A percentile compares a stretch with the other conserved stretches of the same genome.
Conservation (phyloP, 78 protist species). For the Guillardia theta region DNA sequence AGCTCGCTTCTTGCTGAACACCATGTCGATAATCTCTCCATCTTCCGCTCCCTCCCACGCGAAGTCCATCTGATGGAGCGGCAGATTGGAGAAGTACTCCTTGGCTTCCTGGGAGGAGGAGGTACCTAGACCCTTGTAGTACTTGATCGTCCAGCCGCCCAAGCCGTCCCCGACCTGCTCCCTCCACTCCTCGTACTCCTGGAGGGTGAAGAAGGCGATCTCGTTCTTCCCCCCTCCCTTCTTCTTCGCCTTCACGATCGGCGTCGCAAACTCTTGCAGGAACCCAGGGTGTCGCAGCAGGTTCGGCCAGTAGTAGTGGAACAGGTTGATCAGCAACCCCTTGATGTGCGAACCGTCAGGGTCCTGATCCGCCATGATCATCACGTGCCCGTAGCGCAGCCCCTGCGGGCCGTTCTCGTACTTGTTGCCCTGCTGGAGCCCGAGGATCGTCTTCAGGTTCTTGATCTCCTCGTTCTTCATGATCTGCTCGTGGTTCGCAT, state of each 20-base stretch:
- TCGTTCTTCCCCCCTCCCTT: not conserved
- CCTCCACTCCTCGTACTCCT: conserved; percentile 19
- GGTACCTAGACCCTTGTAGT: conserved; percentile 96
- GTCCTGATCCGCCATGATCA: conserved; percentile 99
- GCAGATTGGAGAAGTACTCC: conserved; percentile 88
- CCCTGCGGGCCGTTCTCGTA: conserved; percentile 53
- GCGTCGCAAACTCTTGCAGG: conserved; percentile 89
- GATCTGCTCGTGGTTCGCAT: conserved; percentile 61
- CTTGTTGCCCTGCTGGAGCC: conserved; percentile 70
- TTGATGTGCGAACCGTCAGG: conserved; percentile 99
- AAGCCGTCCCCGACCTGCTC: not conserved
- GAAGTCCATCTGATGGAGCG: conserved; percentile 1
- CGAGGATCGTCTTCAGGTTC: conserved; percentile 84
- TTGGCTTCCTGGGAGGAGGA: conserved; percentile 86
- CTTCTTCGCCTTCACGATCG: conserved; percentile 90
- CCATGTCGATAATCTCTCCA: conserved; percentile 57
- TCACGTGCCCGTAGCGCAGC: conserved; percentile 96
- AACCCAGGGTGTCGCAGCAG: not conserved
- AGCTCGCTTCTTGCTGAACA: conserved; percentile 59
- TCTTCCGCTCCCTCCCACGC: conserved; percentile 48
- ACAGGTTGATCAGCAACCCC: conserved; percentile 96
- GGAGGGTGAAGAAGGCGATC: not conserved
- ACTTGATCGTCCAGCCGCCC: conserved; percentile 70
- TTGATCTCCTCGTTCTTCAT: conserved; percentile 84
- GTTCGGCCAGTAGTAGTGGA: conserved; percentile 96